Conservation (phyloP, 169 alveolate species). For the Plasmodium malariae region DNA sequence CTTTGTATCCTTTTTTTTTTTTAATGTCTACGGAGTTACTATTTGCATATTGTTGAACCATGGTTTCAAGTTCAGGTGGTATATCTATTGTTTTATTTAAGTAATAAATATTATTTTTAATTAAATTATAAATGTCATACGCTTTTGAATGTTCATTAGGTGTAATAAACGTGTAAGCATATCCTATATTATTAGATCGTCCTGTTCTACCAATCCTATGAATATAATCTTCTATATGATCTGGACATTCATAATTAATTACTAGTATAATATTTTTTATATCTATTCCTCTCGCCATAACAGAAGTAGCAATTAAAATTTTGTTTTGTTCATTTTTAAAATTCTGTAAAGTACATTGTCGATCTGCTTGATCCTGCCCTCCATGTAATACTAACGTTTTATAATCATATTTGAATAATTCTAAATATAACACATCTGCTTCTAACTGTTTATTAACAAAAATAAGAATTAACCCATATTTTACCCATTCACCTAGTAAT, state of each 20-base stretch:
- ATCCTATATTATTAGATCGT: constrained; percentile 98
- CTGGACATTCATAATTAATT: constrained; percentile 97
- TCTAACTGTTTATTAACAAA: constrained; percentile 97
- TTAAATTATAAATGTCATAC: constrained; percentile 94
- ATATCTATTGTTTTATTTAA: constrained; percentile 79
- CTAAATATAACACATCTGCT: constrained; percentile 95
- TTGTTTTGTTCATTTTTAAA: constrained; percentile 88
- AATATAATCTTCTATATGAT: constrained; percentile 99
- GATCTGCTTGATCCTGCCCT: constrained; percentile 98
- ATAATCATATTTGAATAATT: constrained; percentile 89
- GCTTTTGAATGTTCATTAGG: constrained; percentile 96
- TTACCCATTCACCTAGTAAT: constrained; percentile 97
- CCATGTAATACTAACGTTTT: constrained; percentile 96
- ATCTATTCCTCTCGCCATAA: constrained; percentile 99
- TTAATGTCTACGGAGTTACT: constrained; percentile 68
- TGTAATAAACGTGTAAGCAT: constrained; percentile 96
- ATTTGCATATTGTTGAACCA: constrained; percentile 77
- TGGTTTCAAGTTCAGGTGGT: constrained; percentile 78
- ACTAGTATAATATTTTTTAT: constrained; percentile 95
- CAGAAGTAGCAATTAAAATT: constrained; percentile 98
- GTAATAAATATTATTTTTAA: constrained; percentile 75
- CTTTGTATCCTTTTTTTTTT: constrained; percentile 93
- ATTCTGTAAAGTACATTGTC: constrained; percentile 95
- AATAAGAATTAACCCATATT: constrained; percentile 95
- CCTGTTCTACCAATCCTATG: constrained; percentile 99